A percentile compares a stretch with the other conserved stretches of the same genome.
phyloP scores from a whole-genome alignment of 2,329 filamentous ascomycete species.

The Botryosphaeria agaves region DNA sequence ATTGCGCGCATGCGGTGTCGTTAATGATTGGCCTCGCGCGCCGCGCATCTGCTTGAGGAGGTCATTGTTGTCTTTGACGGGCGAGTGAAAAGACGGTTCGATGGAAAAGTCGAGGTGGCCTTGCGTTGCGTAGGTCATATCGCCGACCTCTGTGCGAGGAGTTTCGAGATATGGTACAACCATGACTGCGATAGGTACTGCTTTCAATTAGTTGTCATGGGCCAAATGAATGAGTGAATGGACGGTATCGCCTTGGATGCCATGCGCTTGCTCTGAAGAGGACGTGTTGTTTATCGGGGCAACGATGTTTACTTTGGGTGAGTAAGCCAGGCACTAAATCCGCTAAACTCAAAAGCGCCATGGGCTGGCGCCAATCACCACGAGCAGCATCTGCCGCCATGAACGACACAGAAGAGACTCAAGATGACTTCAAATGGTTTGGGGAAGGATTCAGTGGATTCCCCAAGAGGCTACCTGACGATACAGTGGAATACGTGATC shows the following conservation, averaged over 20 bases:
- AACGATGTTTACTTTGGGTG: constrained; percentile 7
- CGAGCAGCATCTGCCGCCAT: neutral
- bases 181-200: constrained; percentile 14
- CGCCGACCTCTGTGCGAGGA: constrained; percentile 67
- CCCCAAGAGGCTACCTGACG: constrained; percentile 56
- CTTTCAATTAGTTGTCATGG: constrained; percentile 1
- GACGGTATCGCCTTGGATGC: constrained; percentile 1
- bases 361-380: neutral
- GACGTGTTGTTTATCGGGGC: constrained; percentile 5
- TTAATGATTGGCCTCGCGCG: constrained; percentile 39
- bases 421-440: constrained; percentile 41
- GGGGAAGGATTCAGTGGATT: constrained; percentile 48
- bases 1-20: constrained; percentile 59
- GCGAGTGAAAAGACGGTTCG: constrained; percentile 74
- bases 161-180: constrained; percentile 50
- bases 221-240: constrained; percentile 14
- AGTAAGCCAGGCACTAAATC: neutral
- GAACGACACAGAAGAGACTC: neutral
- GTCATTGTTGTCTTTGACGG: constrained; percentile 53
- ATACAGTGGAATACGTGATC: constrained; percentile 71
- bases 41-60: constrained; percentile 60
- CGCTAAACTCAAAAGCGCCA: neutral
- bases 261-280: constrained; percentile 1
- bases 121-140: constrained; percentile 63
- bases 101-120: constrained; percentile 64